Conservation (phyloP, 2,329 filamentous ascomycete species). For the Botryotinia narcissicola region DNA sequence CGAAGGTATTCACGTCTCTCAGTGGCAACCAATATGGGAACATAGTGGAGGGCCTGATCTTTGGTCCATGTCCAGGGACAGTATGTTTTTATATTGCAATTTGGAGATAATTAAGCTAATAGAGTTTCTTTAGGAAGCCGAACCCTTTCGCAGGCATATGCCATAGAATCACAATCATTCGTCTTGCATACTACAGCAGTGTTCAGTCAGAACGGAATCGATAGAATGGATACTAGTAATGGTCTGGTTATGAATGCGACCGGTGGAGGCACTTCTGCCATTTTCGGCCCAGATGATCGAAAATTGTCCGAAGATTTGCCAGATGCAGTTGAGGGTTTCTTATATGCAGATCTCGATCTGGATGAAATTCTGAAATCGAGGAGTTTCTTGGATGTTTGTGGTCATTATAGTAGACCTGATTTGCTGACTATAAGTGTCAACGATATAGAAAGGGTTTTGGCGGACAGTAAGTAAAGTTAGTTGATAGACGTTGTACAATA, state of each 20-base stretch:
- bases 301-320: conserved; percentile 42
- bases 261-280: conserved; percentile 48
- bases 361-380: conserved; percentile 27
- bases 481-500: neutral
- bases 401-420: conserved; percentile 31
- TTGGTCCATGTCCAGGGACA: conserved; percentile 30
- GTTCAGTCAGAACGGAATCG: conserved; percentile 40
- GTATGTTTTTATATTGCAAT: conserved; percentile 27
- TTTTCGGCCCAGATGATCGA: conserved; percentile 53
- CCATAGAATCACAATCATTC: conserved; percentile 56
- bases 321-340: conserved; percentile 53
- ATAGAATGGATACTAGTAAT: neutral
- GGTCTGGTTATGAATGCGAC: conserved; percentile 46
- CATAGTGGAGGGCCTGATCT: conserved; percentile 44
- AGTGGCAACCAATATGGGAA: conserved; percentile 52
- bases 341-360: conserved; percentile 44
- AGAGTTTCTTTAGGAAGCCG: conserved; percentile 35
- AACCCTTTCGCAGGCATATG: conserved; percentile 54
- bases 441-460: conserved; percentile 19
- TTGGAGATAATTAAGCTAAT: neutral
- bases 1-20: conserved; percentile 55
- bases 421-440: conserved; percentile 30
- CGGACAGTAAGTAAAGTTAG: too few relatives aligned
- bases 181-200: conserved; percentile 55
- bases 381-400: conserved; percentile 29